phyloP scores from a whole-genome alignment of 78 protist genomes.

The Dictyostelium citrinum region DNA sequence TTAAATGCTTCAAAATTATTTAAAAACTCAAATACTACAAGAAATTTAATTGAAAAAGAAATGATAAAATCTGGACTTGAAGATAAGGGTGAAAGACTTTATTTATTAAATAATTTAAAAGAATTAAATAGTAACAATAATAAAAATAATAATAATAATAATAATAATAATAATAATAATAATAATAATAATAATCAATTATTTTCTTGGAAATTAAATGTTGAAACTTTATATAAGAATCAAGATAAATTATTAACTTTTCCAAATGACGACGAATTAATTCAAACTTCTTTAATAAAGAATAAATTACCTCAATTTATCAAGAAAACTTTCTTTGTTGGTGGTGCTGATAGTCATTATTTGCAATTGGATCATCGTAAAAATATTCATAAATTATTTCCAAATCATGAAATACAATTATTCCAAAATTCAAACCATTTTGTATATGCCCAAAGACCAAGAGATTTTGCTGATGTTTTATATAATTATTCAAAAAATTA shows the following conservation, averaged over 20 bases:
- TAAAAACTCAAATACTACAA: not conserved
- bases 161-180: not conserved
- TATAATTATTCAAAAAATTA: constrained; percentile 21
- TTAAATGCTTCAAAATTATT: constrained; percentile 16
- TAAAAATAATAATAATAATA: not conserved
- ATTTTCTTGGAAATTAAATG: constrained; percentile 39
- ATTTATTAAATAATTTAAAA: constrained; percentile 41
- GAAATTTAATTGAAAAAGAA: not conserved
- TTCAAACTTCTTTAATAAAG: not conserved
- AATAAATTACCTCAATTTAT: not conserved
- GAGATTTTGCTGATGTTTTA: not conserved
- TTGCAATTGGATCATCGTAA: not conserved
- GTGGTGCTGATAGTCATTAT: constrained; percentile 55
- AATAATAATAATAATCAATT: not conserved
- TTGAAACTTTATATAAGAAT: constrained; percentile 26
- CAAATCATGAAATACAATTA: constrained; percentile 4
- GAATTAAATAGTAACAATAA: not conserved
- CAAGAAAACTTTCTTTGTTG: constrained; percentile 33
- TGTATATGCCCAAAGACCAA: constrained; percentile 1
- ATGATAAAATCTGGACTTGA: not conserved
- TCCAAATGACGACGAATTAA: not conserved
- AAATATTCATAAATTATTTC: constrained; percentile 3
- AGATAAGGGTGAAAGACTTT: constrained; percentile 52
- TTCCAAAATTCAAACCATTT: constrained; percentile 28
- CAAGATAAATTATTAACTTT: constrained; percentile 37